These are phyloP conservation scores for Lachnum nothofagi DNA, from an alignment of 2,329 filamentous ascomycete species.

Conservation along the genomic window DNA sequence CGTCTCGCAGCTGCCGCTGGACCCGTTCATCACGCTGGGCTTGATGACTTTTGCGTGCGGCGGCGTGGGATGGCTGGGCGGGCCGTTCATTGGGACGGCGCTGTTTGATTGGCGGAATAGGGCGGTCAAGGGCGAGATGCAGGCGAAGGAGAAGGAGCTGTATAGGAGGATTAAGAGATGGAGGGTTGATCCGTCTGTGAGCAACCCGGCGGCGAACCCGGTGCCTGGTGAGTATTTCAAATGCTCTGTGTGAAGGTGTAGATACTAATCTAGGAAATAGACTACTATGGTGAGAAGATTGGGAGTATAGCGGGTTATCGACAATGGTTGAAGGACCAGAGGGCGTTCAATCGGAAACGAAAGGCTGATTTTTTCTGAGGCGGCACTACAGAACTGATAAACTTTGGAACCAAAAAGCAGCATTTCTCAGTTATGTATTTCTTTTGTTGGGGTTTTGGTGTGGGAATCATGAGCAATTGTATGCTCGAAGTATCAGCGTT, in stretches of 20 bases:
- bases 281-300: constrained; percentile 99
- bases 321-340: constrained; percentile 95
- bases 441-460: constrained; percentile 6
- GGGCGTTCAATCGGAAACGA: constrained; percentile 87
- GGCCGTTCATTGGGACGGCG: constrained; percentile 74
- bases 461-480: constrained; percentile 2
- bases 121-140: constrained; percentile 66
- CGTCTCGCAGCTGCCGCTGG: constrained; percentile 69
- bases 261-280: constrained; percentile 33
- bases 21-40: constrained; percentile 81
- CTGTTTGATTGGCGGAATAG: constrained; percentile 74
- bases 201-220: constrained; percentile 85
- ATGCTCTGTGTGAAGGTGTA: constrained; percentile 51
- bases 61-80: constrained; percentile 81
- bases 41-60: constrained; percentile 71
- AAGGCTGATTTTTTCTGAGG: constrained; percentile 16
- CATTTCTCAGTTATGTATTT: not conserved
- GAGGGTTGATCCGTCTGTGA: constrained; percentile 83
- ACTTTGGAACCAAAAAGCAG: too few relatives aligned
- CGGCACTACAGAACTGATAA: constrained; percentile 10
- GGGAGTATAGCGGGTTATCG: constrained; percentile 86
- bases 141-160: constrained; percentile 88
- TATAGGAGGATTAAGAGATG: constrained; percentile 87
- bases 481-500: constrained; percentile 7
- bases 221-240: constrained; percentile 39